phyloP scores from a whole-genome alignment of 164 flowering plant genomes.

The Akebia trifoliata region DNA sequence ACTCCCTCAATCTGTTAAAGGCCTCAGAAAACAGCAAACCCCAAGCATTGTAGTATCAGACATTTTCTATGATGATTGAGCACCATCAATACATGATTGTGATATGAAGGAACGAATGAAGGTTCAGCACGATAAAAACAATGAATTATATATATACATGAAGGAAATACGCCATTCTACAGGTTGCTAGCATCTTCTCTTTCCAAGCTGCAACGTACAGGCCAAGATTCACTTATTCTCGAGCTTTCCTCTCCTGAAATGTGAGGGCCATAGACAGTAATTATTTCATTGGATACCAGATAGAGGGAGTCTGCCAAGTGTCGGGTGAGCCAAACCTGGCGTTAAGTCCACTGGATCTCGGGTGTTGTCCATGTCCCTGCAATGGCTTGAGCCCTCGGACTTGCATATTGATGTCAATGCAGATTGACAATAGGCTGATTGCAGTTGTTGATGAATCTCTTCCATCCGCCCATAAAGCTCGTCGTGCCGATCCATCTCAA shows the following conservation, averaged over 20 bases:
- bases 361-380: conserved; percentile 10
- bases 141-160: too few species aligned
- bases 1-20: too few species aligned
- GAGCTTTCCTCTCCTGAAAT: conserved; percentile 17
- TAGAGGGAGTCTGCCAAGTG: conserved; percentile 10
- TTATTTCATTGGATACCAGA: conserved; percentile 18
- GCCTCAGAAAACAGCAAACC: too few species aligned
- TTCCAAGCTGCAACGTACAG: not conserved
- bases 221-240: not conserved
- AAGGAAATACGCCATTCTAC: too few species aligned
- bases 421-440: conserved; percentile 52
- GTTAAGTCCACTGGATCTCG: conserved; percentile 20
- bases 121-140: too few species aligned
- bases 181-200: not conserved
- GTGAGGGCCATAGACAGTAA: conserved; percentile 19
- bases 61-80: too few species aligned
- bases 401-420: conserved; percentile 8
- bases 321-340: conserved; percentile 25
- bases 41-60: too few species aligned
- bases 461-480: conserved; percentile 53
- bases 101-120: too few species aligned
- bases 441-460: conserved; percentile 48
- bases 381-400: conserved; percentile 11
- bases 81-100: too few species aligned
- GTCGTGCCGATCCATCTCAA: conserved; percentile 79